phyloP scores from a whole-genome alignment of 2,329 filamentous ascomycete genomes.

The Aspergillus piperis region DNA sequence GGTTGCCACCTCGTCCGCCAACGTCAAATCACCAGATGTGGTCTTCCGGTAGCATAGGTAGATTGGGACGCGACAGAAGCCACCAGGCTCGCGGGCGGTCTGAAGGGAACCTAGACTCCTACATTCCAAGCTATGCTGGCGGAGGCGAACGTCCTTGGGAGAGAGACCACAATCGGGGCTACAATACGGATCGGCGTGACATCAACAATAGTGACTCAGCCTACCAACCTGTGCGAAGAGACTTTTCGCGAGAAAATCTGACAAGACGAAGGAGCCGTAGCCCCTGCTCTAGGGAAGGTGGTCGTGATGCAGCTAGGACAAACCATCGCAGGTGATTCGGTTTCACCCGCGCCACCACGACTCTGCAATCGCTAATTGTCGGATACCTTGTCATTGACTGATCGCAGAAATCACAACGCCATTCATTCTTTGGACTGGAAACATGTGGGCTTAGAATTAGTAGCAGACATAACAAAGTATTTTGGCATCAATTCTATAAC shows the following conservation, averaged over 20 bases:
- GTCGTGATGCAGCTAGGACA: constrained; percentile 24
- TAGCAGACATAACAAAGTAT: too few relatives aligned
- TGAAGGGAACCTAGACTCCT: constrained; percentile 37
- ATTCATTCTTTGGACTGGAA: not conserved
- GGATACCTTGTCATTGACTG: not conserved
- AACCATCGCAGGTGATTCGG: constrained; percentile 26
- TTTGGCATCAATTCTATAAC: not conserved
- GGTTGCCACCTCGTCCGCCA: constrained; percentile 43
- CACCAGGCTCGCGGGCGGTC: constrained; percentile 25
- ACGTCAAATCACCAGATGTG: constrained; percentile 32
- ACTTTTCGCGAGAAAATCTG: constrained; percentile 31
- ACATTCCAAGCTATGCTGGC: constrained; percentile 38
- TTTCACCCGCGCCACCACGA: constrained; percentile 1
- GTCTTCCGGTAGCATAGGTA: constrained; percentile 28
- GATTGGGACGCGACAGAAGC: constrained; percentile 35
- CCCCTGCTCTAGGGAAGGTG: constrained; percentile 31
- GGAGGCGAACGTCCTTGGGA: constrained; percentile 28
- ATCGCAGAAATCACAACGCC: not conserved
- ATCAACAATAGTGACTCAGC: constrained; percentile 17
- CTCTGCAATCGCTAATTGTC: not conserved
- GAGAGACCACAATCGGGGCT: constrained; percentile 20
- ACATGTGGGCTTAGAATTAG: too few relatives aligned
- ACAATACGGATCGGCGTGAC: constrained; percentile 28
- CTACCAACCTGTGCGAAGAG: constrained; percentile 25
- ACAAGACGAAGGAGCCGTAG: constrained; percentile 39